Base-by-base conservation (phyloP, 176 grass and related monocot genomes). In the Saccharum officinarum region DNA sequence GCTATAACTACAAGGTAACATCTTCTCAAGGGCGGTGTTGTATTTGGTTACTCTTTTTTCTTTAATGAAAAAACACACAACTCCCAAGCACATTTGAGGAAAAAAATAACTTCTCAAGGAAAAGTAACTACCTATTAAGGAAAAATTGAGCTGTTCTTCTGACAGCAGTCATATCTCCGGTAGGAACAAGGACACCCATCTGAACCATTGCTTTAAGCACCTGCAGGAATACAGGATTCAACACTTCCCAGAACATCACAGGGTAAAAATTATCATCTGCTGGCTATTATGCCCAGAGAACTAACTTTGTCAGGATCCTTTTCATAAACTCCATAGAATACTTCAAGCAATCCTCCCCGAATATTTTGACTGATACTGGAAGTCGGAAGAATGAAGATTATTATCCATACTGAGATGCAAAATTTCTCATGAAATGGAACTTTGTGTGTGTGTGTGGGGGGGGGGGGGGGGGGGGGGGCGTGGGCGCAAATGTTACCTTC, bases 151-250 rank as follows among this genome's bases (percentile, higher is more conserved):
- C 93, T 81, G 93, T 98, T 92, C 97, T 89, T 91, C 97, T 98
- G 65, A 98, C 97, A 82, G 97, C 97, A 47, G 97, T 98, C 97
- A 98, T 95, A 85, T 98, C 97, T 33, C 97, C 93, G 31, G 93
- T 98, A 63, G 97, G 97, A 90, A 98, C 97, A 92, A 98, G 97
- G 34, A 98, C 97, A 75, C 97, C 93, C 97, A 98, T 98, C 87
- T 95, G 91, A 91, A 98, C 82, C 97, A 94, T 94, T 67, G 97
- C 85, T 94, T 94, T 49, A 85, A 98, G 87, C 28, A 95, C 97
- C 97, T 98, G 80, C 55, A 85, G 68, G 54, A 72, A 85, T 69
- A 91, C 15, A 55, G 6, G 54, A 72, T 30, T 72, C 49, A 82
- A 30, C 22, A 31, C 14, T 47, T 18, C 20, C 44, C 49, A 82